These are phyloP conservation scores for Colletotrichum cordylinicola DNA, from an alignment of 2,329 filamentous ascomycete genomes.

Conservation along the genomic window DNA sequence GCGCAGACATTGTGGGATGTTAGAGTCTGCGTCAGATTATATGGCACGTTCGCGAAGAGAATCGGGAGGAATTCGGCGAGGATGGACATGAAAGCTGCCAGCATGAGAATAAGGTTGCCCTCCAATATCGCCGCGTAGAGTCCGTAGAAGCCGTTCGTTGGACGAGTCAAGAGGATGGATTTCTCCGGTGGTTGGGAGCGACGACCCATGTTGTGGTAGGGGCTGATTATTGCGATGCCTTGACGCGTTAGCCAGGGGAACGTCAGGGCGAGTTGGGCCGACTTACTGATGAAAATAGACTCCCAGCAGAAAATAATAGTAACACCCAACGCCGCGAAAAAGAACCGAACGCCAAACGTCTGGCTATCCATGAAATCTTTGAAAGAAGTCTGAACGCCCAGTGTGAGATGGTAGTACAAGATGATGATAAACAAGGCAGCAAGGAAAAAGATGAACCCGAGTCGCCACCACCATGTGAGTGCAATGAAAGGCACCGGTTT, in stretches of 20 bases:
- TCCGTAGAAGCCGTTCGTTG: conserved; percentile 51
- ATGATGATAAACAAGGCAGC: conserved; percentile 39
- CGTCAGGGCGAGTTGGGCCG: background rate
- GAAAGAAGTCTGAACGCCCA: conserved; percentile 26
- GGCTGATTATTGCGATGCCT: conserved; percentile 52
- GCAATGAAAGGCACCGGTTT: conserved; percentile 37
- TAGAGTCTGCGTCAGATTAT: conserved; percentile 45
- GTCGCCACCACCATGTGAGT: conserved; percentile 38
- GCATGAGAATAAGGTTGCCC: conserved; percentile 43
- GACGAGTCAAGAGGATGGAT: conserved; percentile 45
- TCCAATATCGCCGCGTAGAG: conserved; percentile 41
- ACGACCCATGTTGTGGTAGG: conserved; percentile 45
- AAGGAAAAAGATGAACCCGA: conserved; percentile 36
- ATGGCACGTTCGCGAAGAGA: conserved; percentile 54
- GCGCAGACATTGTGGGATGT: conserved; percentile 46
- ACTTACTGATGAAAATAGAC: conserved; percentile 42
- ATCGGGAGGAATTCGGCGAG: conserved; percentile 57
- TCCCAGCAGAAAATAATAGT: conserved; percentile 46
- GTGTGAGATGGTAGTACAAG: conserved; percentile 43
- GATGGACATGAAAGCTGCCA: conserved; percentile 47
- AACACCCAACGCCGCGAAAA: conserved; percentile 47
- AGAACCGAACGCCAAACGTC: conserved; percentile 47
- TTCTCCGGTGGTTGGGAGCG: conserved; percentile 38
- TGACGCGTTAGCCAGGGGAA: background rate
- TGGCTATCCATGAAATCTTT: conserved; percentile 43